A percentile compares a stretch with the other conserved stretches of the same genome.
Evolutionary conservation across 352 stramenopile genomes (phyloP).

Genomic region (Phytophthora rubi): DNA sequence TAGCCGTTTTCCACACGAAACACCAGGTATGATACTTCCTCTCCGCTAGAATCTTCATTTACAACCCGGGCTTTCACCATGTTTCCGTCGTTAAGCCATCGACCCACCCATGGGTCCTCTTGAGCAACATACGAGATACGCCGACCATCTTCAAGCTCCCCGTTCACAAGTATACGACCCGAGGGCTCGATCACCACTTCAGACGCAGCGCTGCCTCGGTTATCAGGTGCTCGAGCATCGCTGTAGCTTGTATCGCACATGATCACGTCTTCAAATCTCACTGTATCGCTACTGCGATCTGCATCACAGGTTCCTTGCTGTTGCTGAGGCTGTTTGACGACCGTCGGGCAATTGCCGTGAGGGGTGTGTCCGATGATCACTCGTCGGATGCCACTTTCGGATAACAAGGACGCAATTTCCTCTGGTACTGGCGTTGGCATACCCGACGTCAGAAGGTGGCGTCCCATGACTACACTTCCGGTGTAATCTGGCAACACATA

Average conservation of each 20-base stretch:
- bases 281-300: conserved; percentile 14
- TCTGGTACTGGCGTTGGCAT: conserved; percentile 71
- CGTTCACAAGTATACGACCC: conserved; percentile 55
- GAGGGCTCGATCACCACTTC: conserved; percentile 78
- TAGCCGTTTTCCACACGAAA: conserved; percentile 69
- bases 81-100: conserved; percentile 53
- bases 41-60: conserved; percentile 21
- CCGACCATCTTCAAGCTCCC: conserved; percentile 57
- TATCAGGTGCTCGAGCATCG: conserved; percentile 71
- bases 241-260: conserved; percentile 95
- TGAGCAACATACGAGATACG: conserved; percentile 53
- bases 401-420: conserved; percentile 58
- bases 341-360: conserved; percentile 91
- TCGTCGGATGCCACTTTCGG: conserved; percentile 76
- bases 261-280: conserved; percentile 80
- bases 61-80: conserved; percentile 70
- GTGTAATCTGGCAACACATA: conserved; percentile 72
- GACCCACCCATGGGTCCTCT: conserved; percentile 53
- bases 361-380: conserved; percentile 94
- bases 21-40: conserved; percentile 54
- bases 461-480: conserved; percentile 78
- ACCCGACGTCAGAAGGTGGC: conserved; percentile 70
- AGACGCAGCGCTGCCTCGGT: conserved; percentile 77
- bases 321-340: conserved; percentile 66
- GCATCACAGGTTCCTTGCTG: conserved; percentile 13